phyloP scores from a whole-genome alignment of 1,284 basidiomycete genomes.

The Coniophora puteana region DNA sequence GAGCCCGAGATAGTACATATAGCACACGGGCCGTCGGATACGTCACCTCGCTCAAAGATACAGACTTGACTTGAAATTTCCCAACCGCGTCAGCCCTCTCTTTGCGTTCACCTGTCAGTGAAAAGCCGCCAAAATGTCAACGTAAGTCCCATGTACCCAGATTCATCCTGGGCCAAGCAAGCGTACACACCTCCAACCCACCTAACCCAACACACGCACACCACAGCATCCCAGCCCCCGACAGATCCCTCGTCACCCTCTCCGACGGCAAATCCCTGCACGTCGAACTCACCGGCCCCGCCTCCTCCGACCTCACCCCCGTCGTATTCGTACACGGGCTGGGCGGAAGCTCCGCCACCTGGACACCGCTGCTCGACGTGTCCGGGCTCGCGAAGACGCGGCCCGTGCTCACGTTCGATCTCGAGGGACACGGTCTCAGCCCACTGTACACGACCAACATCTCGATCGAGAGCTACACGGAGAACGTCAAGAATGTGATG shows the following conservation, averaged over 20 bases:
- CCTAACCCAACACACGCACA: not conserved
- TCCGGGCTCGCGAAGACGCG: conserved; percentile 1
- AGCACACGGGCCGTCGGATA: no score
- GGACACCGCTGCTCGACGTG: conserved; percentile 8
- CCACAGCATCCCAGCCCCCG: conserved; percentile 1
- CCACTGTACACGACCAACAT: conserved; percentile 4
- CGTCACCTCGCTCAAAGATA: no score
- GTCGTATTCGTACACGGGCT: conserved; percentile 20
- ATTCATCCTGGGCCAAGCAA: no score
- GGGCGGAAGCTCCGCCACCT: conserved; percentile 12
- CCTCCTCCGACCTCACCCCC: conserved; percentile 9
- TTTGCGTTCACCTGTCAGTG: no score
- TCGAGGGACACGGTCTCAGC: conserved; percentile 15
- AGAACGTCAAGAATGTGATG: conserved; percentile 6
- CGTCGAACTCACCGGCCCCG: conserved; percentile 3
- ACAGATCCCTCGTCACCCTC: not conserved
- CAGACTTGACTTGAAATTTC: no score
- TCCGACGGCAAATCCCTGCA: not conserved
- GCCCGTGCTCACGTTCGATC: conserved; percentile 13
- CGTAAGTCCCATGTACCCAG: not conserved
- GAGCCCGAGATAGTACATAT: no score
- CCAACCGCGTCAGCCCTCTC: no score
- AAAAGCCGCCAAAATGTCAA: no score
- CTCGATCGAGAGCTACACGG: conserved; percentile 9
- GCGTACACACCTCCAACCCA: no score